Conservation (phyloP, 192 early-diverging fungal species). For the Podila epicladia region DNA sequence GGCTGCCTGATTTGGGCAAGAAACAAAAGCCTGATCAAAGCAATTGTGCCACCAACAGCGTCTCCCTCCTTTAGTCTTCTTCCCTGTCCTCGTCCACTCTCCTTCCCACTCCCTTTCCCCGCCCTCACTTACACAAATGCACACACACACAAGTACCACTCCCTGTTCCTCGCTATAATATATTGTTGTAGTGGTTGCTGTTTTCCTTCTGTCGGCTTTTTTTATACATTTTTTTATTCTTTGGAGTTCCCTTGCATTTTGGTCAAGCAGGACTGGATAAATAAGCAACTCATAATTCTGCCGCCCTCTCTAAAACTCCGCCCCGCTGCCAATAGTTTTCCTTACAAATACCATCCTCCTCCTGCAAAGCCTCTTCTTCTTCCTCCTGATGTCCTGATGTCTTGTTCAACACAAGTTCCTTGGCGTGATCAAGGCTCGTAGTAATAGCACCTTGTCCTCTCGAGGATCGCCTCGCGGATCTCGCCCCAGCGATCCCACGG, state of each 20-base stretch:
- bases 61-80: not conserved
- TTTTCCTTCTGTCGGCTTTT: no score
- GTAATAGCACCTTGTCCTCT: slow-evolving; percentile 37
- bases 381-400: not conserved
- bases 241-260: no score
- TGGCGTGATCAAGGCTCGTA: slow-evolving; percentile 16
- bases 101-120: not conserved
- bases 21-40: not conserved
- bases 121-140: not conserved
- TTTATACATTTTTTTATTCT: no score
- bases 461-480: slow-evolving; percentile 35
- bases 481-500: slow-evolving; percentile 48
- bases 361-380: not conserved
- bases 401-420: not conserved
- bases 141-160: not conserved
- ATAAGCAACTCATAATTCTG: no score
- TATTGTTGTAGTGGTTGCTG: no score
- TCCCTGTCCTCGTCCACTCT: not conserved
- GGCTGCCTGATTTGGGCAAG: slow-evolving; percentile 5
- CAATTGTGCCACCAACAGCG: not conserved
- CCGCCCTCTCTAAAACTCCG: no score
- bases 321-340: no score
- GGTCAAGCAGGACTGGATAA: no score
- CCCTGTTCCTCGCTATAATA: no score
- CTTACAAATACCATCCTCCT: not conserved